Base-by-base conservation (phyloP, 306 rosid genomes). In the Cucumis cinereus region DNA sequence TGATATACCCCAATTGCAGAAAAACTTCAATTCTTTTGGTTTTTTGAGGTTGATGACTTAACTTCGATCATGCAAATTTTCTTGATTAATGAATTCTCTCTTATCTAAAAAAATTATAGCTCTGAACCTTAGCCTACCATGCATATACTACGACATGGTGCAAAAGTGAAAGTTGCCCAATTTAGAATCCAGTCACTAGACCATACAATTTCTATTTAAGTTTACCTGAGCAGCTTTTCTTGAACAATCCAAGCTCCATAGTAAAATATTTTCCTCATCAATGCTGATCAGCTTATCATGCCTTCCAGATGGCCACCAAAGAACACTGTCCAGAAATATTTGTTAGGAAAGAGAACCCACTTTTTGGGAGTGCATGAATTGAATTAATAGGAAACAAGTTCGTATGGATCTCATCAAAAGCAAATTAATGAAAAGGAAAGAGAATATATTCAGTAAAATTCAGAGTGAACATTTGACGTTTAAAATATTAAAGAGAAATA, bases 221-320 rank as follows among this genome's bases (percentile, higher is more conserved):
- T 59, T 74, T 90, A 92, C 99, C 93, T 89, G 97, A 61, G 96
- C 91, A 56, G 80, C 56, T 89, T 92, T 95, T 85, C 85, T 95
- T 63, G 98, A 87, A 66, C 89, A 84, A 81, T 92, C 99, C 80
- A 89, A 84, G 90, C 83, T 90, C 99, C 99, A 94, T 77, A 94
- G 63, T 79, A 81, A 84, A 63, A 94, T 81, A 79, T 81, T 92
- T 87, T 92, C 96, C 76, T 89, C 96, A 8, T 89, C 89, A 71
- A 94, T 87, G 84, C 99, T 94, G 79, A 94, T 87, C 86, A 94
- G 78, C 82, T 92, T 94, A 86, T 94, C 97, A 47, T 92, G 88
- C 85, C 89, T 87, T 81, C 93, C 97, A 79, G 93, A 88, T 78
- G 99, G 96, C 93, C 98, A 90, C 98, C 97, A 95, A 58, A 95